These are phyloP conservation scores for Astragalus glycyphyllos DNA, from an alignment of 306 rosid genomes.

Conservation along the genomic window DNA sequence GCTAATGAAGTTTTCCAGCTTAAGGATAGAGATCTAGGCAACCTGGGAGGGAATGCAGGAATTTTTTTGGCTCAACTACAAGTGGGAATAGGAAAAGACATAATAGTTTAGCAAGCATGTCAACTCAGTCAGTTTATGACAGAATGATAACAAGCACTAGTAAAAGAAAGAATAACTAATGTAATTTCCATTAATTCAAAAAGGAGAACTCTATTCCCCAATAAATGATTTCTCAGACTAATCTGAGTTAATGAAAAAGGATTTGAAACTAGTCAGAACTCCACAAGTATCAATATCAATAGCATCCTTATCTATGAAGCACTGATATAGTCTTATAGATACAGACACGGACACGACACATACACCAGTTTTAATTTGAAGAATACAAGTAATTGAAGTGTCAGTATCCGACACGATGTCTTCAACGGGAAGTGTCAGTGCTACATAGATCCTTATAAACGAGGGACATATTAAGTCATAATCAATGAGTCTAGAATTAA, in stretches of 20 bases:
- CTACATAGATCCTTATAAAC: no score
- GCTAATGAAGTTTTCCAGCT: not conserved
- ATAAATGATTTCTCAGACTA: not conserved
- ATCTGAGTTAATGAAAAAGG: not conserved
- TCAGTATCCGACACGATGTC: no score
- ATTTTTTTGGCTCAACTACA: not conserved
- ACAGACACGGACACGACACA: no score
- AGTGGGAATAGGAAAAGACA: not conserved
- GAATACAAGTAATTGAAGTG: no score
- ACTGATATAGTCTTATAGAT: no score
- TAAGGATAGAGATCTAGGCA: slow-evolving; percentile 7
- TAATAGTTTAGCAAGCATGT: not conserved
- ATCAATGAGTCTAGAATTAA: not conserved
- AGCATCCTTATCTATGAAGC: no score
- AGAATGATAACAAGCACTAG: not conserved
- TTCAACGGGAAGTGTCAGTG: no score
- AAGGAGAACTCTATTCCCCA: not conserved
- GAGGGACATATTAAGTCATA: not conserved
- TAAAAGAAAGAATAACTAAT: not conserved
- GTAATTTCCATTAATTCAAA: not conserved
- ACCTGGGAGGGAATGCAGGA: not conserved
- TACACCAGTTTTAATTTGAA: no score
- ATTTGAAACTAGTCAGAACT: not conserved
- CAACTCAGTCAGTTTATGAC: slow-evolving; percentile 8
- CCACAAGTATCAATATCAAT: not conserved